These are phyloP conservation scores for Nidularia sp. DNA, from an alignment of 768 basidiomycete species.

Conservation along the genomic window DNA sequence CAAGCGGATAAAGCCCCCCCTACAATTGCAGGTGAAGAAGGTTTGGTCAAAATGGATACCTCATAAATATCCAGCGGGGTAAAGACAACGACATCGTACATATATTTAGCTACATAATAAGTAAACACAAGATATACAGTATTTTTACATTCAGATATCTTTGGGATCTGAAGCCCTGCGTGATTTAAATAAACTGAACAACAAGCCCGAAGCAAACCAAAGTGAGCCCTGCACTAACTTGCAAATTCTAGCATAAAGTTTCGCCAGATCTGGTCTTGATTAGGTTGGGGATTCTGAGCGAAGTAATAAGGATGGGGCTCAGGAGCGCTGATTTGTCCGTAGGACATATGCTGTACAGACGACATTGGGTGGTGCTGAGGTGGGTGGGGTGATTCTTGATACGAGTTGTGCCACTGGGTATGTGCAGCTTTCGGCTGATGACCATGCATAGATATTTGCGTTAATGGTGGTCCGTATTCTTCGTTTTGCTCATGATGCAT, in stretches of 20 bases:
- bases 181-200: background rate
- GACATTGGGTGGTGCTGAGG: background rate
- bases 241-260: conserved; percentile 26
- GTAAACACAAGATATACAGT: too few relatives aligned
- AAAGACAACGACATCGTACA: too few relatives aligned
- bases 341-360: background rate
- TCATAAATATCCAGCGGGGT: background rate
- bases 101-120: too few relatives aligned
- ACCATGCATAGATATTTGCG: too few relatives aligned
- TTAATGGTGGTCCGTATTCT: too few relatives aligned
- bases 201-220: background rate
- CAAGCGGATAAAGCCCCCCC: conserved; percentile 32
- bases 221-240: background rate
- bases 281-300: conserved; percentile 12
- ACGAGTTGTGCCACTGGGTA: background rate
- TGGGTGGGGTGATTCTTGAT: background rate
- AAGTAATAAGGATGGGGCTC: conserved; percentile 2
- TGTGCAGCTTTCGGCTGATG: background rate
- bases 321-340: background rate
- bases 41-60: conserved; percentile 53
- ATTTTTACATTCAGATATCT: too few relatives aligned
- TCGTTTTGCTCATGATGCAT: too few relatives aligned
- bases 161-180: too few relatives aligned
- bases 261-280: conserved; percentile 35
- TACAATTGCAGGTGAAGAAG: conserved; percentile 35